These are phyloP conservation scores for Neotropicomus parvogracilis DNA, from an alignment of 1,284 basidiomycete species.

Conservation along the genomic window DNA sequence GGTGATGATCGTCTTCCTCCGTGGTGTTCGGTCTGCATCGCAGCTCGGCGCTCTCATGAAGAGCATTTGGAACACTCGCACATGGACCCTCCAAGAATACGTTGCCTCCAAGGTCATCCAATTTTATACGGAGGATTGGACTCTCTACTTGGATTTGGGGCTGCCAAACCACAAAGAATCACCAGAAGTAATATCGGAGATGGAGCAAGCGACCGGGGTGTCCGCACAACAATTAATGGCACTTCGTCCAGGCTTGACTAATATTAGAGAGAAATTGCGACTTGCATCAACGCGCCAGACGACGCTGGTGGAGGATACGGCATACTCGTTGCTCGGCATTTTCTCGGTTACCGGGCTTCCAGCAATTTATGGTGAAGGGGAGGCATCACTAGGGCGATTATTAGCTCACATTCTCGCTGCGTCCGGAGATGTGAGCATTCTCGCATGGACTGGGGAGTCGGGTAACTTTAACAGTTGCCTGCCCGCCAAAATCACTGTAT, in stretches of 20 bases:
- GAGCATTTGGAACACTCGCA: neutral
- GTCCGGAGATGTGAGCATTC: neutral
- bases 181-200: neutral
- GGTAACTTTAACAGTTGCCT: neutral
- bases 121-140: conserved; percentile 1
- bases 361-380: neutral
- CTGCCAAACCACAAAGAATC: neutral
- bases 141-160: neutral
- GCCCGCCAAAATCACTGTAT: neutral
- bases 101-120: neutral
- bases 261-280: neutral
- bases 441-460: conserved; percentile 1
- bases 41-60: neutral
- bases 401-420: neutral
- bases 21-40: neutral
- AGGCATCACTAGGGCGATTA: neutral
- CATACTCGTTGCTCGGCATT: neutral
- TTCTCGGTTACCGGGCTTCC: neutral
- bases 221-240: neutral
- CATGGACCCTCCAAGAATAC: neutral
- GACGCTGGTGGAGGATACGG: neutral
- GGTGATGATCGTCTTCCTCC: neutral
- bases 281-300: neutral
- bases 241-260: neutral
- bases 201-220: neutral